A percentile compares a stretch with the other conserved stretches of the same genome.
Evolutionary conservation across 345 rosid genomes (phyloP).

Genomic region (Excoecaria cochinchinensis): DNA sequence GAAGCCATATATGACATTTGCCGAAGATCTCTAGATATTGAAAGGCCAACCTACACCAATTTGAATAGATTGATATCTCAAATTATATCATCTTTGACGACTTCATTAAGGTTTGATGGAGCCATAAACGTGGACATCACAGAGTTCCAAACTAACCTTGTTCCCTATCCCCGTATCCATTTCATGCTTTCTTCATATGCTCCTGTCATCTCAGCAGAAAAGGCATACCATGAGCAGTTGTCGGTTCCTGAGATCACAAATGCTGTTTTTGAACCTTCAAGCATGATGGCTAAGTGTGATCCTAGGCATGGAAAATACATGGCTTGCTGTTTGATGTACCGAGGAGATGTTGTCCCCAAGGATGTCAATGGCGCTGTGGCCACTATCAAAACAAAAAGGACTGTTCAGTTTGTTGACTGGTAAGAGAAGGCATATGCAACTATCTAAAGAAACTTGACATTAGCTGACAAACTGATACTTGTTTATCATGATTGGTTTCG

Average conservation of each 20-base stretch:
- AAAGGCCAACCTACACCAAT: conserved; percentile 38
- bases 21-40: conserved; percentile 36
- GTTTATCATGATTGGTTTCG: background rate
- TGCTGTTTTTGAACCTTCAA: conserved; percentile 42
- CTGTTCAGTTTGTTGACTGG: conserved; percentile 41
- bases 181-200: conserved; percentile 44
- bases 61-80: conserved; percentile 39
- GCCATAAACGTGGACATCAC: conserved; percentile 38
- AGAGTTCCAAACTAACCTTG: conserved; percentile 43
- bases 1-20: conserved; percentile 42
- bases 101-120: conserved; percentile 40
- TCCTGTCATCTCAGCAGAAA: conserved; percentile 39
- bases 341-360: conserved; percentile 45
- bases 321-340: conserved; percentile 44
- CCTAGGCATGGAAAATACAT: conserved; percentile 42
- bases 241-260: conserved; percentile 40
- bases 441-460: background rate
- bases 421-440: conserved; percentile 13
- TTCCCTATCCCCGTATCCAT: conserved; percentile 41
- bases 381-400: conserved; percentile 34
- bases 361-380: conserved; percentile 42
- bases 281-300: conserved; percentile 42
- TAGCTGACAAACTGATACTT: no score
- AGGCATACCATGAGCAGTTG: conserved; percentile 38
- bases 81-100: conserved; percentile 37